Base-by-base conservation (phyloP, 1,284 basidiomycete species). In the Takashimella koratensis region DNA sequence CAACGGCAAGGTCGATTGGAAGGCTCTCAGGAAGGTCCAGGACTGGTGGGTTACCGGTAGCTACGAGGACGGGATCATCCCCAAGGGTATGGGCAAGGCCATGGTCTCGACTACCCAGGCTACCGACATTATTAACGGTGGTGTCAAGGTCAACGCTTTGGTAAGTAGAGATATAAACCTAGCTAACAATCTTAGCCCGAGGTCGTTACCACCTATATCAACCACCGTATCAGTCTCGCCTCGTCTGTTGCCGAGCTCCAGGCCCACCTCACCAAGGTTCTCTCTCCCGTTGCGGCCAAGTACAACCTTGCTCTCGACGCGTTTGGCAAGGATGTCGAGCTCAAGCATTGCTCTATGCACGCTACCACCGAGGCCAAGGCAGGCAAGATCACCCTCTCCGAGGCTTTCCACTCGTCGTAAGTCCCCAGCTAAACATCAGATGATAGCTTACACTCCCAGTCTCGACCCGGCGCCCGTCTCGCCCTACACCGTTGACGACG, bases 401-500 rank as follows among this genome's bases (percentile, higher is more conserved):
- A 59, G 21, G 70, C 67, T 6, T 68, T 54, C 53, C 58, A 71
- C 56, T 64, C 64, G n/a, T 57, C 63, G 58, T 70, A 45, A 49
- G 66, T 62, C 13, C 16, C n/a, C n/a, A n/a, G n/a, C n/a, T n/a
- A n/a, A n/a, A n/a, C n/a, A n/a, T n/a, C n/a, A n/a, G n/a, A n/a
- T n/a, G n/a, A n/a, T n/a, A n/a, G n/a, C n/a, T n/a, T n/a, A n/a
- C 10, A 36, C 30, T 36, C 30, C 10, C 45, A 66, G 65, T 6
- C 65, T 73, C 46, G 57, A 75, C 55, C 68, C 73, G 2, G 73
- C 73, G 1, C 73, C 71, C 3, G 58, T 75, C n/a, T 69, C 68
- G 19, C 71, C 73, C 11, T 65, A 60, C 56, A 67, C 68, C 3
- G 51, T 60, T 36, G 65, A 68, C 20, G 49, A 47, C n/a, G 26